A percentile compares a stretch with the other conserved stretches of the same genome.
phyloP scores from a whole-genome alignment of 257 asterid genomes.

The Salvia rosmarinus region DNA sequence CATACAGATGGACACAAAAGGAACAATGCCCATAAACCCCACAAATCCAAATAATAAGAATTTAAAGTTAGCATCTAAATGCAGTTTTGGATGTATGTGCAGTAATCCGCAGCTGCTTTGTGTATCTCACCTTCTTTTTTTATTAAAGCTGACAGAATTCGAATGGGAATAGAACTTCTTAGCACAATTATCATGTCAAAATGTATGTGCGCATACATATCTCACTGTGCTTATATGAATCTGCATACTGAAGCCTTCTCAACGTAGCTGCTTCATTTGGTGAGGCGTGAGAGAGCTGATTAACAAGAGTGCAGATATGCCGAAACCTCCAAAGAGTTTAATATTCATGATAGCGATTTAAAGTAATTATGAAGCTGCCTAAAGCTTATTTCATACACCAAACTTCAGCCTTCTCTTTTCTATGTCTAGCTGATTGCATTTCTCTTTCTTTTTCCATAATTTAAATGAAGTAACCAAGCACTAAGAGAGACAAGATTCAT shows the following conservation, averaged over 20 bases:
- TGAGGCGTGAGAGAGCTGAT: constrained; percentile 2
- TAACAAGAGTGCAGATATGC: neutral
- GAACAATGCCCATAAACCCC: constrained; percentile 7
- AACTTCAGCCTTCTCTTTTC: neutral
- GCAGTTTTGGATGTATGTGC: neutral
- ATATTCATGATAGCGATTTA: neutral
- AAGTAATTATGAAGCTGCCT: neutral
- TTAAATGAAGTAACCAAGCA: constrained; percentile 1
- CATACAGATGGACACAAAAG: constrained; percentile 12
- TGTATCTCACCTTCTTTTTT: neutral
- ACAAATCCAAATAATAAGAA: neutral
- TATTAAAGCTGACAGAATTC: constrained; percentile 8
- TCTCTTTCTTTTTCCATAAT: neutral
- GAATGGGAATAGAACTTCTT: neutral
- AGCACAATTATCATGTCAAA: neutral
- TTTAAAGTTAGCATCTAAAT: neutral
- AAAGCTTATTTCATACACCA: neutral
- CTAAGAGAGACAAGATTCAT: constrained; percentile 8
- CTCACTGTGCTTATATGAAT: neutral
- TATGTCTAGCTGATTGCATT: constrained; percentile 8
- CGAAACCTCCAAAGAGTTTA: constrained; percentile 2
- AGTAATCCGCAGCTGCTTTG: neutral
- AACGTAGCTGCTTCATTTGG: neutral
- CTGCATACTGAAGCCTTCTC: neutral
- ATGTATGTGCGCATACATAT: neutral